Evolutionary conservation across 257 asterid genomes (phyloP).

Genomic region (Sherardia arvensis): DNA sequence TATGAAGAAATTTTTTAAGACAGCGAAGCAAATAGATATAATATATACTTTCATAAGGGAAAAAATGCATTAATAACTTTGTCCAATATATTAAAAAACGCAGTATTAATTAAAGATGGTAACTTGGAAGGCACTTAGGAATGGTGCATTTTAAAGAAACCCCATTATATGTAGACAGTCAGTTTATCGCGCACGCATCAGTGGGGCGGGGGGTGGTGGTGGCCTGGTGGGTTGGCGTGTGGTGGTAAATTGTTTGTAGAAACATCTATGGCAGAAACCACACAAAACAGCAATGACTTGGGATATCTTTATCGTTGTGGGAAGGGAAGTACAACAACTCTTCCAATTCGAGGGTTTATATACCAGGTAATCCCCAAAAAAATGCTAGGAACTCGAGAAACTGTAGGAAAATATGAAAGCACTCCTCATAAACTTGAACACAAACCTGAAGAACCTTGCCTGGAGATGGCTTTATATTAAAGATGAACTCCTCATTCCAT

Average conservation of each 20-base stretch:
- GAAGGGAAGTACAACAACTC: neutral
- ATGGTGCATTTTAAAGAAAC: neutral
- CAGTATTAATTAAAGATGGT: neutral
- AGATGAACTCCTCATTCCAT: conserved; percentile 90
- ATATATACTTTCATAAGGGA: neutral
- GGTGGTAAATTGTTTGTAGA: neutral
- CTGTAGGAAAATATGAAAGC: neutral
- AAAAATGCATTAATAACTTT: neutral
- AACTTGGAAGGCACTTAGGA: neutral
- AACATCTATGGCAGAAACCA: neutral
- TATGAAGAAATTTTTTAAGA: neutral
- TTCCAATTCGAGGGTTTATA: neutral
- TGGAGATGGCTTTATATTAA: conserved; percentile 79
- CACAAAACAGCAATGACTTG: neutral
- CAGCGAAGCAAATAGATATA: too few relatives aligned
- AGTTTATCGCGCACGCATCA: too few relatives aligned
- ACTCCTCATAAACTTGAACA: neutral
- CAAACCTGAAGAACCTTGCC: conserved; percentile 74
- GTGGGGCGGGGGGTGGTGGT: too few relatives aligned
- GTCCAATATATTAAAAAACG: neutral
- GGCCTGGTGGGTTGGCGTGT: too few relatives aligned
- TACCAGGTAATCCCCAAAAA: neutral
- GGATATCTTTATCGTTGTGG: neutral
- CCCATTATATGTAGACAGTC: neutral
- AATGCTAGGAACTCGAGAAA: neutral